Evolutionary conservation across 1,284 basidiomycete species (phyloP).

Genomic region (Mycocalia duriaeana): DNA sequence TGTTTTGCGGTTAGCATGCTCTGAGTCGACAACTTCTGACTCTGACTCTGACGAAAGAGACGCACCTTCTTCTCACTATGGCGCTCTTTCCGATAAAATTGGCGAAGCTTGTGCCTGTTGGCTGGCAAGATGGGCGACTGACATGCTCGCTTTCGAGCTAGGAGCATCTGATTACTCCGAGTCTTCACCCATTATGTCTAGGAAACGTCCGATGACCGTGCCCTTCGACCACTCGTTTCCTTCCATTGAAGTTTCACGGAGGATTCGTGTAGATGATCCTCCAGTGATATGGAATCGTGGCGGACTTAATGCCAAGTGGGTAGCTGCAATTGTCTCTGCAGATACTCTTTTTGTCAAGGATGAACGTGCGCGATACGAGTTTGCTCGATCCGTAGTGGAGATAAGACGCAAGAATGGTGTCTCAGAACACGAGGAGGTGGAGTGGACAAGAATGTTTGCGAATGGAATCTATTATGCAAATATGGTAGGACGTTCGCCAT

Average conservation of each 20-base stretch:
- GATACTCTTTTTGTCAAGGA: slow-evolving; percentile 79
- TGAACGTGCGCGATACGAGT: slow-evolving; percentile 78
- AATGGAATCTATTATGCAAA: slow-evolving; percentile 85
- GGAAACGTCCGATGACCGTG: slow-evolving; percentile 19
- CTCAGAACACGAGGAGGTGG: slow-evolving; percentile 51
- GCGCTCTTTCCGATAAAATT: slow-evolving; percentile 81
- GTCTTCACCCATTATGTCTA: slow-evolving; percentile 7
- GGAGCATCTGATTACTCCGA: slow-evolving; percentile 6
- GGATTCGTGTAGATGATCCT: slow-evolving; percentile 16
- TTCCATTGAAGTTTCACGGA: neutral
- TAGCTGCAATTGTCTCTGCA: slow-evolving; percentile 69
- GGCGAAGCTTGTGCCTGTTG: slow-evolving; percentile 88
- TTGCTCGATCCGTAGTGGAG: slow-evolving; percentile 76
- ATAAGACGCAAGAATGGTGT: slow-evolving; percentile 49
- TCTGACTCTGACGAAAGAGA: slow-evolving; percentile 15
- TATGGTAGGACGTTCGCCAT: slow-evolving; percentile 54
- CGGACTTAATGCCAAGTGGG: slow-evolving; percentile 71
- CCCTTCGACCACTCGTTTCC: neutral
- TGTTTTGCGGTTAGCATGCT: slow-evolving; percentile 2
- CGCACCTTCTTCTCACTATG: slow-evolving; percentile 60
- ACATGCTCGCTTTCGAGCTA: slow-evolving; percentile 71
- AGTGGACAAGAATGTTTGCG: slow-evolving; percentile 72
- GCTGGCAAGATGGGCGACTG: slow-evolving; percentile 81
- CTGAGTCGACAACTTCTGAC: slow-evolving; percentile 17
- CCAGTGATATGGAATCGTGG: slow-evolving; percentile 64